Percentiles rank a stretch among this genome's conserved stretches.
These are phyloP conservation scores for Capronia coronata DNA, from an alignment of 2,329 filamentous ascomycete species.

Conservation along the genomic window DNA sequence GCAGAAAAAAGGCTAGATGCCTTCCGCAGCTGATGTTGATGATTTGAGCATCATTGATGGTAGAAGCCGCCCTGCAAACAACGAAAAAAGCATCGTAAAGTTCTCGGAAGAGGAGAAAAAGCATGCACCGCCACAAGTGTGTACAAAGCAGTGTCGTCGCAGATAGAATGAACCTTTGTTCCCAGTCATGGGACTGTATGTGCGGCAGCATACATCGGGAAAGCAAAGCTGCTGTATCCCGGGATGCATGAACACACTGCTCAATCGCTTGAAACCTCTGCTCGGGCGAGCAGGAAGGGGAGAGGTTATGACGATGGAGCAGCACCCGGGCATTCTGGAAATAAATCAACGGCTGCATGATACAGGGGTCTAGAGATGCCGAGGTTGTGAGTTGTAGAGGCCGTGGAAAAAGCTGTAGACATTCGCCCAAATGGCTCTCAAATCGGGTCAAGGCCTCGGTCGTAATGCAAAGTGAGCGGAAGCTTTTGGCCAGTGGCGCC, in stretches of 20 bases:
- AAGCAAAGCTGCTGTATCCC: constrained; percentile 73
- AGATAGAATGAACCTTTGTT: constrained; percentile 54
- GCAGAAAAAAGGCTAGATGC: constrained; percentile 74
- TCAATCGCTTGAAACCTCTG: constrained; percentile 67
- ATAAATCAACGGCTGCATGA: constrained; percentile 67
- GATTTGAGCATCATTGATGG: constrained; percentile 64
- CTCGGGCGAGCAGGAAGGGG: constrained; percentile 59
- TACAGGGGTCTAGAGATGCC: constrained; percentile 63
- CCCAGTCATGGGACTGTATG: constrained; percentile 32
- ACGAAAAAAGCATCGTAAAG: constrained; percentile 66
- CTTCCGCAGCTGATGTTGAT: constrained; percentile 73
- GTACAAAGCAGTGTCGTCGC: constrained; percentile 70
- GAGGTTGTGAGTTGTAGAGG: constrained; percentile 63
- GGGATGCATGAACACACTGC: constrained; percentile 64
- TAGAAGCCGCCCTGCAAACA: constrained; percentile 64
- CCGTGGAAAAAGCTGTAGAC: constrained; percentile 67
- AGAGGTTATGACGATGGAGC: constrained; percentile 82
- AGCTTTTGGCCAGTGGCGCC: constrained; percentile 62
- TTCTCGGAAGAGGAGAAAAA: constrained; percentile 70
- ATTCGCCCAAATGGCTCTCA: constrained; percentile 71
- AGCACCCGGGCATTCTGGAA: constrained; percentile 78
- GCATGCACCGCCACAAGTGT: constrained; percentile 79
- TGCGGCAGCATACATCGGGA: constrained; percentile 54
- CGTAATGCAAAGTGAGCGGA: constrained; percentile 62
- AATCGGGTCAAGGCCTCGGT: constrained; percentile 65